Conservation (phyloP, 176 grass and related monocot genomes). For the Luzula sylvatica region DNA sequence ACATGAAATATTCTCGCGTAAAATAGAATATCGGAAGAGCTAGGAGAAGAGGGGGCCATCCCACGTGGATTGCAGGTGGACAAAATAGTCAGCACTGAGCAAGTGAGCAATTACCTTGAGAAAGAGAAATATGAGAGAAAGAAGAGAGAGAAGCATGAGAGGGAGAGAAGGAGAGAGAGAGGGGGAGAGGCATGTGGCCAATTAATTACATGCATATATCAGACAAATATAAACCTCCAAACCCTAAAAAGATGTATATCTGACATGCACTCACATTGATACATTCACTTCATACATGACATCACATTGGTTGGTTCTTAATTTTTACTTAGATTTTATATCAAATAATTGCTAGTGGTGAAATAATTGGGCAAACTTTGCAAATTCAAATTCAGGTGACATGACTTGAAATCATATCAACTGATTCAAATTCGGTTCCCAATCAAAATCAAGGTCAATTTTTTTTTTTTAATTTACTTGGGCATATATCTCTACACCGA, state of each 20-base stretch:
- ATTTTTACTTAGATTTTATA: no score
- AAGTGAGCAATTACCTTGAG: background rate
- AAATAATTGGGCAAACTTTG: no score
- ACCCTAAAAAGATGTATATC: background rate
- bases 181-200: background rate
- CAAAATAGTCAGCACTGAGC: background rate
- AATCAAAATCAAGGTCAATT: no score
- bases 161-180: background rate
- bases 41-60: background rate
- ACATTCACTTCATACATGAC: conserved; percentile 15
- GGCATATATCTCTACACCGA: no score
- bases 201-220: conserved; percentile 13
- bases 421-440: no score
- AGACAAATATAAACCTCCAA: conserved; percentile 13
- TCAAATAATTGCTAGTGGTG: no score
- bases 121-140: background rate
- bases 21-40: background rate
- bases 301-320: conserved; percentile 8
- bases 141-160: no score
- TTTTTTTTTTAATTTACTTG: no score
- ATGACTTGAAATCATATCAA: no score
- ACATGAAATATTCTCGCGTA: background rate
- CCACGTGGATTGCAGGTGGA: conserved; percentile 15
- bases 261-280: conserved; percentile 1
- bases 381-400: no score